Percentiles rank a stretch among this genome's conserved stretches.
Conservation (phyloP, 2,329 filamentous ascomycete genomes). For the Pyrenochaeta sp. region DNA sequence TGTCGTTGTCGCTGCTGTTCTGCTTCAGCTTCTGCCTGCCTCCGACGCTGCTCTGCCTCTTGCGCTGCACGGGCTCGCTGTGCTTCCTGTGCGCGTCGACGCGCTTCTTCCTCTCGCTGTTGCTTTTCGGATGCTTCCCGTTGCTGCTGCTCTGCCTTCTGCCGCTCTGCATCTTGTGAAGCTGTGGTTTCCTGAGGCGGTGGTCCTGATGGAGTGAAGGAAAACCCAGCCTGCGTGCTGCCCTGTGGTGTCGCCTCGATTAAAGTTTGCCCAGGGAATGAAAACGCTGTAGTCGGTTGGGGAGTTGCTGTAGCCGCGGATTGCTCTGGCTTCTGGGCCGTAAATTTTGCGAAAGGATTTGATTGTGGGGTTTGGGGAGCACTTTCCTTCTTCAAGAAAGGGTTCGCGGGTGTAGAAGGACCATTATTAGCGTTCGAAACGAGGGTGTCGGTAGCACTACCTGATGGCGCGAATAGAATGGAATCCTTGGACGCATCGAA, state of each 20-base stretch:
- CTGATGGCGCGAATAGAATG: constrained; percentile 35
- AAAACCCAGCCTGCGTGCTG: constrained; percentile 11
- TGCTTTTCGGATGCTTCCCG: constrained; percentile 21
- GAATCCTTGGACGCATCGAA: constrained; percentile 40
- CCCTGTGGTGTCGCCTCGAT: constrained; percentile 3
- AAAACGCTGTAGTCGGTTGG: constrained; percentile 12
- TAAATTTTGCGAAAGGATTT: constrained; percentile 8
- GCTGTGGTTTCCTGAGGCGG: constrained; percentile 16
- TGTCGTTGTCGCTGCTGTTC: constrained; percentile 17
- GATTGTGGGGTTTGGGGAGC: background rate
- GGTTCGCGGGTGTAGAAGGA: constrained; percentile 6
- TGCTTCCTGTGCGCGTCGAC: constrained; percentile 13
- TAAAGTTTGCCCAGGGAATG: constrained; percentile 4
- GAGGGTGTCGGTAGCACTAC: constrained; percentile 15
- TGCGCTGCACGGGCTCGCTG: constrained; percentile 16
- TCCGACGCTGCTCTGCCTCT: constrained; percentile 26
- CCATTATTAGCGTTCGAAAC: constrained; percentile 12
- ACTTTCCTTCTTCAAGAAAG: constrained; percentile 8
- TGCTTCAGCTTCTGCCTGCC: constrained; percentile 23
- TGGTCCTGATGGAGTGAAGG: constrained; percentile 24
- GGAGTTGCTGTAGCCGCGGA: constrained; percentile 8
- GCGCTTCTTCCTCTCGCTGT: constrained; percentile 18
- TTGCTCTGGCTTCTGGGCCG: background rate
- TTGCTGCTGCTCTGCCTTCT: constrained; percentile 21
- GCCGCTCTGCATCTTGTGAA: constrained; percentile 22